These are phyloP conservation scores for Verticillium klebahnii DNA, from an alignment of 2,329 filamentous ascomycete genomes.

Conservation along the genomic window DNA sequence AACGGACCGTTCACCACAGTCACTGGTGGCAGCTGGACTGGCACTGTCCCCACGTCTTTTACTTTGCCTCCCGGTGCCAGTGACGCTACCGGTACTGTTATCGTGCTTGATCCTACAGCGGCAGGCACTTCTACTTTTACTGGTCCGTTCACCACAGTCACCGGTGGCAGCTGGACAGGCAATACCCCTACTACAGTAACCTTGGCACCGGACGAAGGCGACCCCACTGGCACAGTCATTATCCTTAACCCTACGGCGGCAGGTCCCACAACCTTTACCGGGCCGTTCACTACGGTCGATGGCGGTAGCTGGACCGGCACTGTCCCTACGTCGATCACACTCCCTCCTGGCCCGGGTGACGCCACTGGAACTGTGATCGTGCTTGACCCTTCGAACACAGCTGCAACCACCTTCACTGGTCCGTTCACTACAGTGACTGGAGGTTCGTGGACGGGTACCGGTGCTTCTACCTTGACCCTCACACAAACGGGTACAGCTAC, in stretches of 20 bases:
- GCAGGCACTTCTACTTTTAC: background rate
- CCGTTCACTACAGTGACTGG: background rate
- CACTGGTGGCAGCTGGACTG: background rate
- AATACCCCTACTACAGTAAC: background rate
- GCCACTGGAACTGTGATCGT: background rate
- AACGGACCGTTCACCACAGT: background rate
- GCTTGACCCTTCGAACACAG: background rate
- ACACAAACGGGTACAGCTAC: background rate
- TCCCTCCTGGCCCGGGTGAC: background rate
- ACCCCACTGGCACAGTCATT: background rate
- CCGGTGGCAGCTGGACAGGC: background rate
- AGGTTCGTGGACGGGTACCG: background rate
- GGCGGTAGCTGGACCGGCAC: background rate
- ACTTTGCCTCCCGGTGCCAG: background rate
- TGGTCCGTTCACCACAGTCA: conserved; percentile 6
- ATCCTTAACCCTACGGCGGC: background rate
- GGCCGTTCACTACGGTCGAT: background rate
- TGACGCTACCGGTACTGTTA: background rate
- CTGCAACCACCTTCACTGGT: background rate
- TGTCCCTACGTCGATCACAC: background rate
- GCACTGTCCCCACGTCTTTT: background rate
- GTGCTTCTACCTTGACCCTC: background rate
- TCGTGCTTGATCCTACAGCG: background rate
- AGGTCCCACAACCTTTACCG: background rate
- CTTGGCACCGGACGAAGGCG: background rate